These are phyloP conservation scores for Didymosphaeria variabile DNA, from an alignment of 2,329 filamentous ascomycete genomes.

Conservation along the genomic window DNA sequence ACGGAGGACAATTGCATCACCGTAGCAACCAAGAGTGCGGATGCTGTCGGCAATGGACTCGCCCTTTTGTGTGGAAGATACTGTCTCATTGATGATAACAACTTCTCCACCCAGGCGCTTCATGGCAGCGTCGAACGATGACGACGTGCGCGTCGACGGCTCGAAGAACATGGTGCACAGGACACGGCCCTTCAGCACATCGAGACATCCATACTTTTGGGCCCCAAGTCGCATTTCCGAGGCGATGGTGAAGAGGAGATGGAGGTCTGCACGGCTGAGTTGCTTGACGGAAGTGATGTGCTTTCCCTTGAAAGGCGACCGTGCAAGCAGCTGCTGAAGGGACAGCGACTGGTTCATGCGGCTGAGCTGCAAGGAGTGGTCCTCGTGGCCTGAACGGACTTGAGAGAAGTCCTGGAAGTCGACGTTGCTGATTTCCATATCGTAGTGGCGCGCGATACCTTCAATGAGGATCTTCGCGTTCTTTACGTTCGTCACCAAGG, in stretches of 20 bases:
- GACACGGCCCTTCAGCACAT: slow-evolving; percentile 84
- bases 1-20: slow-evolving; percentile 93
- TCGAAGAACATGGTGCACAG: slow-evolving; percentile 97
- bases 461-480: slow-evolving; percentile 98
- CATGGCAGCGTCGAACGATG: slow-evolving; percentile 98
- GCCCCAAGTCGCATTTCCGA: slow-evolving; percentile 98
- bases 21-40: slow-evolving; percentile 91
- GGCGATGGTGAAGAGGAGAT: slow-evolving; percentile 93
- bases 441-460: slow-evolving; percentile 88
- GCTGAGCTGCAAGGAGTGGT: slow-evolving; percentile 52
- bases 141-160: slow-evolving; percentile 93
- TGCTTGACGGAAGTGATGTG: slow-evolving; percentile 93
- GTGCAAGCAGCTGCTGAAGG: slow-evolving; percentile 76
- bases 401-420: slow-evolving; percentile 86
- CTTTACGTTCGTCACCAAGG: slow-evolving; percentile 98
- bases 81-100: slow-evolving; percentile 79
- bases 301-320: slow-evolving; percentile 86
- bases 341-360: slow-evolving; percentile 65
- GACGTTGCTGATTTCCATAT: slow-evolving; percentile 80
- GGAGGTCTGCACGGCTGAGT: slow-evolving; percentile 86
- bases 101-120: slow-evolving; percentile 93
- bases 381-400: slow-evolving; percentile 44
- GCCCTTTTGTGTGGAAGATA: slow-evolving; percentile 92
- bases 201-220: slow-evolving; percentile 87
- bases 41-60: slow-evolving; percentile 94